Conservation (phyloP, 441 rosid genomes). For the Erodium texanum region DNA sequence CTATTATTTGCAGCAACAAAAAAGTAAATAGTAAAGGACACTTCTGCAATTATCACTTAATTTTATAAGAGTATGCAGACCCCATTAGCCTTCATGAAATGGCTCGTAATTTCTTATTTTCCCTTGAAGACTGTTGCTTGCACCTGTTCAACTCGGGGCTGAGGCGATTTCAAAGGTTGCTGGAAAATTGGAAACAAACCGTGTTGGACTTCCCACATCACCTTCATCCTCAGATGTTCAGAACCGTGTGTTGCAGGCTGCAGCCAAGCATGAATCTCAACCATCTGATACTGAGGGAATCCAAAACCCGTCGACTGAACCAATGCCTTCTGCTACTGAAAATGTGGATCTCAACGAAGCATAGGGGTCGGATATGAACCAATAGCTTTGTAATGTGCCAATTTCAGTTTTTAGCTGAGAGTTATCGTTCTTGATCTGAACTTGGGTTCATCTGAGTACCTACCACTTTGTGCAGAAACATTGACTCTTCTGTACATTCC, state of each 20-base stretch:
- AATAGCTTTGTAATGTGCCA: too few relatives aligned
- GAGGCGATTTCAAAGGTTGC: slow-evolving; percentile 81
- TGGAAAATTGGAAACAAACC: slow-evolving; percentile 66
- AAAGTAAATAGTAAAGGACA: too few relatives aligned
- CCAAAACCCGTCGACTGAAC: slow-evolving; percentile 36
- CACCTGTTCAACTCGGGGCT: slow-evolving; percentile 59
- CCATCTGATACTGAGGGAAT: slow-evolving; percentile 49
- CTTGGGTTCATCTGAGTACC: too few relatives aligned
- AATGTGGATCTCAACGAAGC: slow-evolving; percentile 52
- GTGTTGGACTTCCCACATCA: slow-evolving; percentile 77
- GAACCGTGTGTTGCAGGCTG: slow-evolving; percentile 81
- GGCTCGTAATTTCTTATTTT: too few relatives aligned
- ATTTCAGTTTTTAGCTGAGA: background rate
- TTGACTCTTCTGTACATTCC: slow-evolving; percentile 1
- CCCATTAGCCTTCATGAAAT: background rate
- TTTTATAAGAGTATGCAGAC: background rate
- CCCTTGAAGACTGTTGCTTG: slow-evolving; percentile 40
- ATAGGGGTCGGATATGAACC: slow-evolving; percentile 23
- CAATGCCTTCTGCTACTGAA: slow-evolving; percentile 25
- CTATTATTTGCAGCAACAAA: too few relatives aligned
- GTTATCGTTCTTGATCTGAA: background rate
- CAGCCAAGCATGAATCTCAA: slow-evolving; percentile 86
- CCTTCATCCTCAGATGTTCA: slow-evolving; percentile 84
- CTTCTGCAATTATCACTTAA: too few relatives aligned
- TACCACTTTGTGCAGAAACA: background rate